Percentiles rank a stretch among this genome's conserved stretches.
These are phyloP conservation scores for Cyclotella distinguenda DNA, from an alignment of 108 stramenopile genomes.

Conservation along the genomic window DNA sequence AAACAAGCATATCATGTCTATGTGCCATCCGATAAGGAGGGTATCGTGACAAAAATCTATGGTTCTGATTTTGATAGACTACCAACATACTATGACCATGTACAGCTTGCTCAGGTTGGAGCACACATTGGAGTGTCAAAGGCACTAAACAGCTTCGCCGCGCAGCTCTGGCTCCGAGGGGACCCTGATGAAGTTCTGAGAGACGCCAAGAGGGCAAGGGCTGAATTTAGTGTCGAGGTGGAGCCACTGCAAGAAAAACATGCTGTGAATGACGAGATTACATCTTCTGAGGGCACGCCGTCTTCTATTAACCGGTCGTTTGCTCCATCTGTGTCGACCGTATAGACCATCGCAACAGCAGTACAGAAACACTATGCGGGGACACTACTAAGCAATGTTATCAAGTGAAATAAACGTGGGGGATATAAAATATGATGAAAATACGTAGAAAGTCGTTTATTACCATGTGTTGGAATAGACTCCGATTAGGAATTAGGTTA, in stretches of 20 bases:
- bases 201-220: conserved; percentile 42
- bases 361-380: no score
- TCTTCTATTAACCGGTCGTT: not conserved
- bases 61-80: conserved; percentile 52
- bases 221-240: conserved; percentile 44
- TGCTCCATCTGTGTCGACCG: no score
- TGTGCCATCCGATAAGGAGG: conserved; percentile 51
- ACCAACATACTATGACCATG: conserved; percentile 36
- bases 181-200: conserved; percentile 35
- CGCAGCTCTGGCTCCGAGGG: conserved; percentile 46
- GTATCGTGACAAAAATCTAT: conserved; percentile 25
- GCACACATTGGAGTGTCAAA: conserved; percentile 32
- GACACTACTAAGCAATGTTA: no score
- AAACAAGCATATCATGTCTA: conserved; percentile 41
- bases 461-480: no score
- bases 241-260: not conserved
- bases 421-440: no score
- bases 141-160: conserved; percentile 39
- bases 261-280: not conserved
- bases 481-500: no score
- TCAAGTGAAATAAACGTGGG: no score
- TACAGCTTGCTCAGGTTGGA: conserved; percentile 37
- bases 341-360: no score
- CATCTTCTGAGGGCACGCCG: not conserved
- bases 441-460: no score